Evolutionary conservation across 768 basidiomycete genomes (phyloP), one percentile per base, ranked within the genome.

Genomic region (Dacryopinax spathularia): DNA sequence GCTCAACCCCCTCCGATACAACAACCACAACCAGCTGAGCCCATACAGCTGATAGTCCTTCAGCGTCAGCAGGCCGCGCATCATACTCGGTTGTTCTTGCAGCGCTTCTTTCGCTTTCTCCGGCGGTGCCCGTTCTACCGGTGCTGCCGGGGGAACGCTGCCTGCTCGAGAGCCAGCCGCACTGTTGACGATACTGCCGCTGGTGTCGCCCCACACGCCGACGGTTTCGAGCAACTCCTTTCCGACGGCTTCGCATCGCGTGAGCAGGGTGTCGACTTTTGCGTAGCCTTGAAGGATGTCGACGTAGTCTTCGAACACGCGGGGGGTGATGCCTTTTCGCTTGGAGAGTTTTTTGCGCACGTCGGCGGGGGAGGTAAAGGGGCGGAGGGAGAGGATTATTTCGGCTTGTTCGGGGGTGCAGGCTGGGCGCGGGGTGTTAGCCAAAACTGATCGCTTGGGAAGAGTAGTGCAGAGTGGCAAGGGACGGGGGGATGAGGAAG

Each of bases 11-110:
- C 82, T 84, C 64, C 79, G 80, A 73, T 92, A 93, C 61, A 98
- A 77, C 22, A 98, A 75, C 74, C 91, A 85, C 67, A 99, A 77
- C 96, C 96, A 99, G 73, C 98, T 99, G 62, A 99, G 81, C n/a
- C 96, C 96, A 64, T 97, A 80, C 64, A 98, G 77, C 74, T 99
- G 95, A 73, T 99, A 99, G 68, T 95, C 94, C 78, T 99, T 99
- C 70, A 99, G 78, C 69, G 78, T 79, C 64, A n/a, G n/a, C n/a
- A 94, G 48, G 29, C 31, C 31, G 25, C 31, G 48, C 48, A 56
- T 27, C 25, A 9, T 56, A 5, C 13, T 29, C 29, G 48, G 48
- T 20, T 56, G 48, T 13, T 56, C 48, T 56, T 56, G 48, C 25
- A 56, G 25, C 10, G 48, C 48, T 20, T 56, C 48, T 31, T 29